Evolutionary conservation across 2,329 filamentous ascomycete genomes (phyloP), one percentile per base, ranked within the genome.

Genomic region (Boeremia exigua): DNA sequence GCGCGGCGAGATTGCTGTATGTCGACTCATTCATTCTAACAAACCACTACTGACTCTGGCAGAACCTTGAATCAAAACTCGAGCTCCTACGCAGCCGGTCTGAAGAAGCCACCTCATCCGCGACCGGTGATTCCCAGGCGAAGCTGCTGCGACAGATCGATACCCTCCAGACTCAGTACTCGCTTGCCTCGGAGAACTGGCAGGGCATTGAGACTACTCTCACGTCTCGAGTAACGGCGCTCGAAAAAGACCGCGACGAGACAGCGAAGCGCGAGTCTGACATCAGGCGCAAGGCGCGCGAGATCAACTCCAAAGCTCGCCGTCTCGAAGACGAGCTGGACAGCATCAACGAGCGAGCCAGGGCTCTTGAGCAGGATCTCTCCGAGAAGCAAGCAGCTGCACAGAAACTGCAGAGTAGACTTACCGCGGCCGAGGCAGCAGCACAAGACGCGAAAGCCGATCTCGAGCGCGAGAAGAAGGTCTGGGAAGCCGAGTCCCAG

Each of bases 171-270:
- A 95, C 91, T 6, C 96, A 99, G 73, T 96, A 99, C 76, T 88
- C 92, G 0, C 88, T 96, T 50, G 95, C 95, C 1, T 95, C 91
- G 64, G 92, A 96, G 70, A 99, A 99, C 67, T 99, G 96, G 95
- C 93, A 97, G 71, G 91, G 92, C 0, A 96, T 99, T 59, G 94
- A 99, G 75, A 86, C 90, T 9, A 96, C 91, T 2, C 78, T 99
- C 29, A 84, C 94, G 46, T 86, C 91, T 19, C 86, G 93, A 54
- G 83, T 95, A 10, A 83, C 88, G 4, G 88, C 81, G 45, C 80
- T 98, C 9, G 95, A 99, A 74, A 95, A 90, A 71, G 96, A 99
- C 74, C 86, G 91, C 52, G 93, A 98, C 69, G 95, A 99, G 68
- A 86, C 91, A 8, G 82, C 87, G 45, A 88, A 88, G 63, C 87